Conservation (phyloP, 2,329 filamentous ascomycete species). For the Malbranchea zuffiana region DNA sequence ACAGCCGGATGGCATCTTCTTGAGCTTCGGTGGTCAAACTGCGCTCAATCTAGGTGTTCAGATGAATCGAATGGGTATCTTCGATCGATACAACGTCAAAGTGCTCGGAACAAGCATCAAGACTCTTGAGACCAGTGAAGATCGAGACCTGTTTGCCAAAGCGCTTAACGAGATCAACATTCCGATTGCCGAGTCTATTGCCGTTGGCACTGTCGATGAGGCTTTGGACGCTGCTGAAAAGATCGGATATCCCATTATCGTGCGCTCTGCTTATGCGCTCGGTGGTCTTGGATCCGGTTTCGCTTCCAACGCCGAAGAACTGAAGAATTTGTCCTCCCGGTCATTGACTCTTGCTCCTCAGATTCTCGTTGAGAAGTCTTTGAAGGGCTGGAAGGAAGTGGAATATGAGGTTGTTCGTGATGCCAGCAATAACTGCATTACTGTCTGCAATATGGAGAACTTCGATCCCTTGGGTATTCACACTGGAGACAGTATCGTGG, state of each 20-base stretch:
- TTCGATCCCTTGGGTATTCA: slow-evolving; percentile 96
- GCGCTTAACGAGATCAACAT: slow-evolving; percentile 96
- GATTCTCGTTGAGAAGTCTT: slow-evolving; percentile 94
- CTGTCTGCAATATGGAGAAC: slow-evolving; percentile 98
- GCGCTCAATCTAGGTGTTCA: slow-evolving; percentile 92
- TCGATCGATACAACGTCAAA: slow-evolving; percentile 89
- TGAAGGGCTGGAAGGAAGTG: slow-evolving; percentile 99
- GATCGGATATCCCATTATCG: slow-evolving; percentile 94
- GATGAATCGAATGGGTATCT: slow-evolving; percentile 92
- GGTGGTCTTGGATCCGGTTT: slow-evolving; percentile 95
- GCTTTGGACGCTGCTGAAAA: slow-evolving; percentile 75
- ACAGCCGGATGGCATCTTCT: slow-evolving; percentile 89
- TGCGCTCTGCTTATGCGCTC: slow-evolving; percentile 90
- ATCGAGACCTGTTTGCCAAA: slow-evolving; percentile 91
- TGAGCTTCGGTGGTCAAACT: slow-evolving; percentile 95
- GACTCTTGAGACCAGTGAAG: slow-evolving; percentile 88
- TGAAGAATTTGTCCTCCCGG: slow-evolving; percentile 82
- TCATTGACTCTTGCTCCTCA: slow-evolving; percentile 90
- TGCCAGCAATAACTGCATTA: slow-evolving; percentile 96
- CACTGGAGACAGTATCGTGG: slow-evolving; percentile 97
- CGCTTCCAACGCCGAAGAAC: slow-evolving; percentile 84
- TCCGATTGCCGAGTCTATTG: slow-evolving; percentile 91
- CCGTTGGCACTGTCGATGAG: slow-evolving; percentile 82
- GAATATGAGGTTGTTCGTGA: slow-evolving; percentile 98
- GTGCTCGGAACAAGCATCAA: slow-evolving; percentile 91